Conservation (phyloP, 139 green algal genomes). For the Asterochloris erici region DNA sequence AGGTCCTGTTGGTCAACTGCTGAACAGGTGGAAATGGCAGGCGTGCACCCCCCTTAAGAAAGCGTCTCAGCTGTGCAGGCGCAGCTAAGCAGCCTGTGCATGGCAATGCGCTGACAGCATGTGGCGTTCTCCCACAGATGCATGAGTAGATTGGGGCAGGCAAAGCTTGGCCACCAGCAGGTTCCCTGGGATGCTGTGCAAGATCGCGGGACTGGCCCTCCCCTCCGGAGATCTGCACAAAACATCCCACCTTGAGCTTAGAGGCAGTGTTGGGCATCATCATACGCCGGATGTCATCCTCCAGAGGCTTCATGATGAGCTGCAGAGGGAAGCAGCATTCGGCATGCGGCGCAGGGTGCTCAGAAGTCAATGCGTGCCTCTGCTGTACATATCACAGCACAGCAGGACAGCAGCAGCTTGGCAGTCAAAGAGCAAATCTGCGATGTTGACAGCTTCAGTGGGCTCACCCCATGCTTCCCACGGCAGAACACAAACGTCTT, state of each 20-base stretch:
- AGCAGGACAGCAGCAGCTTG: no score
- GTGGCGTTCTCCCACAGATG: not conserved
- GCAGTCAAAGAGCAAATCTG: not conserved
- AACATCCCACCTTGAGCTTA: constrained; percentile 64
- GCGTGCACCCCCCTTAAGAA: no score
- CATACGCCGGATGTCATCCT: constrained; percentile 86
- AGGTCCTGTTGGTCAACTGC: not conserved
- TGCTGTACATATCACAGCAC: no score
- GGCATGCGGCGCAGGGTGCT: no score
- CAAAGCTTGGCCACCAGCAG: no score
- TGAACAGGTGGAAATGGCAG: no score
- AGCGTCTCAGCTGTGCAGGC: no score
- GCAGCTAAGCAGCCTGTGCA: no score
- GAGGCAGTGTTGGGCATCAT: constrained; percentile 92
- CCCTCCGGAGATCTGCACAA: not conserved
- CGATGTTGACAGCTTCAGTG: not conserved
- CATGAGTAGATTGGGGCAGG: not conserved
- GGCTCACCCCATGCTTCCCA: constrained; percentile 55
- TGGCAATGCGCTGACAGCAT: no score
- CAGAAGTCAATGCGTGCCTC: no score
- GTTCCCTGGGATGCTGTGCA: no score
- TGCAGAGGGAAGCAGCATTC: constrained; percentile 27
- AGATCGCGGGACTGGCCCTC: no score
- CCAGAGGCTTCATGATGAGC: constrained; percentile 69
- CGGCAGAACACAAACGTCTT: constrained; percentile 86